phyloP scores from a whole-genome alignment of 2,329 filamentous ascomycete genomes.

The Colletotrichum sp. region DNA sequence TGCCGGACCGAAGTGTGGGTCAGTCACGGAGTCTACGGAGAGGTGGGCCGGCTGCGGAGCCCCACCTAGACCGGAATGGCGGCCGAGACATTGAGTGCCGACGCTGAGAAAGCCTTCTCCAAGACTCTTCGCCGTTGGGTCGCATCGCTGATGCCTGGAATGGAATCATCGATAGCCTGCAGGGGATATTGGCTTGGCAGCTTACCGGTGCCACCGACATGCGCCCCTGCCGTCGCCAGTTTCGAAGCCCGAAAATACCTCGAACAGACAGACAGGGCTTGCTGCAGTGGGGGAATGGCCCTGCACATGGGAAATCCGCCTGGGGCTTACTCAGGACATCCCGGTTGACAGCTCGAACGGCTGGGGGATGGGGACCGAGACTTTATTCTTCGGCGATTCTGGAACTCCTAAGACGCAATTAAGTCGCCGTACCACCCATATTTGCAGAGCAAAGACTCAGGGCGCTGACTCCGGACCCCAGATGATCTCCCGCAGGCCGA shows the following conservation, averaged over 20 bases:
- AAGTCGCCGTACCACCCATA: neutral
- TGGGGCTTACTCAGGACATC: neutral
- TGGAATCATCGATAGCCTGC: neutral
- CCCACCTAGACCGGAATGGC: neutral
- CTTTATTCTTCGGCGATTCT: neutral
- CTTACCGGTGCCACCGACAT: neutral
- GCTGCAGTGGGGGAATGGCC: neutral
- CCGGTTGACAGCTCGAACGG: neutral
- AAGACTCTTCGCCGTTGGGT: neutral
- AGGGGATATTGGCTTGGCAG: conserved; percentile 13
- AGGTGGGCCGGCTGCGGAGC: accelerated
- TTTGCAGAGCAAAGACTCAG: neutral
- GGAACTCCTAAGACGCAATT: neutral
- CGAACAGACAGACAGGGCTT: neutral
- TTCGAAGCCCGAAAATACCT: neutral
- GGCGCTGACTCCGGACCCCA: neutral
- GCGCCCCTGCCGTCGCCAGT: neutral
- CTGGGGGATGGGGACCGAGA: neutral
- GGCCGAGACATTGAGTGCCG: neutral
- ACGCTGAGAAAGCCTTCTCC: accelerated
- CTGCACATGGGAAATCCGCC: neutral
- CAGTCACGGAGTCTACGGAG: neutral
- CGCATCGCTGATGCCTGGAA: neutral
- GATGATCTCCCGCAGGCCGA: neutral
- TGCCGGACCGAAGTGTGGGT: neutral